These are phyloP conservation scores for Hypoxylon sp. DNA, from an alignment of 2,329 filamentous ascomycete species.

Conservation along the genomic window DNA sequence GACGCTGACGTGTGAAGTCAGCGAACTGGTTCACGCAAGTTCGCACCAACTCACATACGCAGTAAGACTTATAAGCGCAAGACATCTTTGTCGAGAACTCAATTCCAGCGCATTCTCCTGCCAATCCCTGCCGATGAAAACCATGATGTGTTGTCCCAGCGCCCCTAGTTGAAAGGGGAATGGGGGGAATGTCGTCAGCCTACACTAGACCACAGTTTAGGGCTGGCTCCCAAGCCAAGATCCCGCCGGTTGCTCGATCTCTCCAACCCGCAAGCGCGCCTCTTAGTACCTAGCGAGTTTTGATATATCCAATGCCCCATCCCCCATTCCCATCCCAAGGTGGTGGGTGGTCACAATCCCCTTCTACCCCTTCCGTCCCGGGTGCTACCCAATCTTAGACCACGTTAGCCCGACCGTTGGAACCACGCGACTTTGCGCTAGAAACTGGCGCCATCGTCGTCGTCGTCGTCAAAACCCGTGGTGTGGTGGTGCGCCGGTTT, in stretches of 20 bases:
- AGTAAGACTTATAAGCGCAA: not conserved
- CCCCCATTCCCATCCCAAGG: not conserved
- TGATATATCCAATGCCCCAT: constrained; percentile 15
- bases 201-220: constrained; percentile 40
- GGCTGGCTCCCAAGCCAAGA: constrained; percentile 41
- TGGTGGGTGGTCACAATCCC: constrained; percentile 5
- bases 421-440: constrained; percentile 40
- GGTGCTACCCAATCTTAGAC: constrained; percentile 41
- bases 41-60: constrained; percentile 16
- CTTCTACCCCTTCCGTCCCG: constrained; percentile 18
- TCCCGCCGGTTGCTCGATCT: constrained; percentile 33
- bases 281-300: constrained; percentile 25
- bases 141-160: constrained; percentile 32
- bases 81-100: not conserved
- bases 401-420: constrained; percentile 38
- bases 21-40: constrained; percentile 36
- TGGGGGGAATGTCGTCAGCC: constrained; percentile 41
- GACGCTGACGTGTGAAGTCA: constrained; percentile 10
- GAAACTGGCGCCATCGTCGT: constrained; percentile 28
- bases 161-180: not conserved
- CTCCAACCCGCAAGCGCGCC: constrained; percentile 24
- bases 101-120: not conserved
- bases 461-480: not conserved
- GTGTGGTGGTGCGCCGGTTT: not conserved
- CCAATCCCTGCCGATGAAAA: constrained; percentile 24